These are phyloP conservation scores for Hamamelis virginiana DNA, from an alignment of 164 flowering plant genomes.

Conservation along the genomic window DNA sequence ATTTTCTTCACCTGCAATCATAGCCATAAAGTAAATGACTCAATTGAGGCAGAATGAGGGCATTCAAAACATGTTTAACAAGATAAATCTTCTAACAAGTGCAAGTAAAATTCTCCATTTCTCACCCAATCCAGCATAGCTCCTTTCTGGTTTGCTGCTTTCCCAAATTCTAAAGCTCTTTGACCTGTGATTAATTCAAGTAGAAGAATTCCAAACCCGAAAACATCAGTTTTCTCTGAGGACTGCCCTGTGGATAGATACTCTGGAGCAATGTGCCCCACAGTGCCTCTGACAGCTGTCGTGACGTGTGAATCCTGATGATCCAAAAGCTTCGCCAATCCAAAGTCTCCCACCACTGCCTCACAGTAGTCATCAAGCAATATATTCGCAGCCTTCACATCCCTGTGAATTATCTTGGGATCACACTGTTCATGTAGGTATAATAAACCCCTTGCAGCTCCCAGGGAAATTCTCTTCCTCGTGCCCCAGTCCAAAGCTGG, in stretches of 20 bases:
- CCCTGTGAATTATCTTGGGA: conserved; percentile 77
- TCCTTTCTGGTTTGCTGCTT: conserved; percentile 66
- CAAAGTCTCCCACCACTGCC: conserved; percentile 82
- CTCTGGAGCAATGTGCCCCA: conserved; percentile 77
- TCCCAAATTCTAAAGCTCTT: conserved; percentile 67
- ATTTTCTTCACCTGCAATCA: conserved; percentile 57
- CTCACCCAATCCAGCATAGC: conserved; percentile 72
- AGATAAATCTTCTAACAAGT: neutral
- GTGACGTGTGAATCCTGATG: conserved; percentile 72
- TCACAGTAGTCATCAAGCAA: conserved; percentile 69
- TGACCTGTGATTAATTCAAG: conserved; percentile 67
- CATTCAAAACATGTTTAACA: neutral
- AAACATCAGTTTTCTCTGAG: conserved; percentile 75
- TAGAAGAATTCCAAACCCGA: conserved; percentile 70
- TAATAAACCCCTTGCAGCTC: conserved; percentile 64
- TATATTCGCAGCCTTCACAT: conserved; percentile 80
- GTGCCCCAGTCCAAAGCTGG: conserved; percentile 67
- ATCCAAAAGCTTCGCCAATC: conserved; percentile 66
- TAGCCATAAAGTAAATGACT: neutral
- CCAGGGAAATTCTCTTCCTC: conserved; percentile 63
- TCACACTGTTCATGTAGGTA: conserved; percentile 80
- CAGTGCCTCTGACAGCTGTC: conserved; percentile 75
- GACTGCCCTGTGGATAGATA: conserved; percentile 75
- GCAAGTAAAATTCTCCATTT: neutral
- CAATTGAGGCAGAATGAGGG: neutral